Percentiles rank a stretch among this genome's conserved stretches.
These are phyloP conservation scores for Candida coleopterorum DNA, from an alignment of 805 yeast species.

Conservation along the genomic window DNA sequence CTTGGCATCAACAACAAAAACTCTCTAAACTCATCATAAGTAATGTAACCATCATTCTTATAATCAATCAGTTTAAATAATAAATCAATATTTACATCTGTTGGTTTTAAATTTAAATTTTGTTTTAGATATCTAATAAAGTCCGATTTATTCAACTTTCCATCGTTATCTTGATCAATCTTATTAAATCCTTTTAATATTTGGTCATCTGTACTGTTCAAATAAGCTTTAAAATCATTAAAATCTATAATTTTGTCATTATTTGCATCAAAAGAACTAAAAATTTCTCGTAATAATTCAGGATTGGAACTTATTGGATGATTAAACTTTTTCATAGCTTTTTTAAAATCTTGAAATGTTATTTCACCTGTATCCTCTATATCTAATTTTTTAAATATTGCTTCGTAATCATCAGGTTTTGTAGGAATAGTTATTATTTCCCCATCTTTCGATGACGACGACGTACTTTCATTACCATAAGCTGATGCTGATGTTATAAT, in stretches of 20 bases:
- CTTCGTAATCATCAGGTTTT: slow-evolving; percentile 24
- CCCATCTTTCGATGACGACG: not conserved
- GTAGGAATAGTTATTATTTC: slow-evolving; percentile 3
- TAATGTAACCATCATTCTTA: slow-evolving; percentile 60
- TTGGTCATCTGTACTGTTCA: slow-evolving; percentile 64
- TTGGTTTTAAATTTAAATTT: slow-evolving; percentile 49
- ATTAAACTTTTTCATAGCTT: slow-evolving; percentile 41
- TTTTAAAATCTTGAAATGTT: slow-evolving; percentile 43
- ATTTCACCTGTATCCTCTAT: slow-evolving; percentile 43
- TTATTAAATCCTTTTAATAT: slow-evolving; percentile 62
- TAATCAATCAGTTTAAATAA: slow-evolving; percentile 55
- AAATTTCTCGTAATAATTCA: slow-evolving; percentile 53
- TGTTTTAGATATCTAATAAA: slow-evolving; percentile 58
- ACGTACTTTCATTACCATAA: not conserved
- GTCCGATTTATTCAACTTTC: slow-evolving; percentile 60
- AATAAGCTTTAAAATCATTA: slow-evolving; percentile 62
- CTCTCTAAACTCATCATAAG: slow-evolving; percentile 83
- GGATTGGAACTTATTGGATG: slow-evolving; percentile 65
- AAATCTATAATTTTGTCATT: slow-evolving; percentile 56
- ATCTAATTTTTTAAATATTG: slow-evolving; percentile 33
- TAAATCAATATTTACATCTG: slow-evolving; percentile 46
- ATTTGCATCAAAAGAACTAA: slow-evolving; percentile 55
- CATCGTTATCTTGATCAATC: slow-evolving; percentile 71
- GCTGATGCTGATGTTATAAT: slow-evolving; percentile 5
- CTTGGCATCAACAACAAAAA: slow-evolving; percentile 81